phyloP scores from a whole-genome alignment of 805 yeast species.

The Pichia cephalocereana region DNA sequence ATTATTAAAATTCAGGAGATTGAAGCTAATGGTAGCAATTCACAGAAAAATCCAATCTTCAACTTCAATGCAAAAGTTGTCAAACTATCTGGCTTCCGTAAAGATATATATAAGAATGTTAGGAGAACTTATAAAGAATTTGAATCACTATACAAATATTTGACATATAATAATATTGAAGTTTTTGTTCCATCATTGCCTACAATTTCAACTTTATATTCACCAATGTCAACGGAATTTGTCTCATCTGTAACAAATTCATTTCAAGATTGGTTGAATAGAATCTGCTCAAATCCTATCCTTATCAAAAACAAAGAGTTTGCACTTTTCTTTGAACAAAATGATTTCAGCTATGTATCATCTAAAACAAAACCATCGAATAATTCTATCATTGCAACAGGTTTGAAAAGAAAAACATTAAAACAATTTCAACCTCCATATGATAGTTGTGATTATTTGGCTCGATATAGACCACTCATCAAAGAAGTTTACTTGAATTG shows the following conservation, averaged over 20 bases:
- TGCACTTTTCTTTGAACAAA: slow-evolving; percentile 48
- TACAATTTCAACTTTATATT: slow-evolving; percentile 61
- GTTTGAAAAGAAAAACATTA: slow-evolving; percentile 77
- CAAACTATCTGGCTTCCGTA: slow-evolving; percentile 70
- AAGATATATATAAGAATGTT: slow-evolving; percentile 56
- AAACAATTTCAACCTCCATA: slow-evolving; percentile 90
- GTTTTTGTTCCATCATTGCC: slow-evolving; percentile 92
- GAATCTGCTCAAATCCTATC: slow-evolving; percentile 68
- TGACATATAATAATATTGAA: slow-evolving; percentile 77
- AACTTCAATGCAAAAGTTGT: slow-evolving; percentile 50
- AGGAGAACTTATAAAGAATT: slow-evolving; percentile 78
- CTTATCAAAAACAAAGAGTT: slow-evolving; percentile 81
- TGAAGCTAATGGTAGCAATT: slow-evolving; percentile 51
- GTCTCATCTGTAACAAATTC: slow-evolving; percentile 41
- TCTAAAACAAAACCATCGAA: slow-evolving; percentile 31
- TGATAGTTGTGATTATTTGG: slow-evolving; percentile 74
- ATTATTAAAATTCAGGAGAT: slow-evolving; percentile 52
- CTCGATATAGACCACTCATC: slow-evolving; percentile 78
- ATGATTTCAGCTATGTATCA: slow-evolving; percentile 30
- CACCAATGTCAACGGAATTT: slow-evolving; percentile 80
- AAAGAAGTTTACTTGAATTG: slow-evolving; percentile 61
- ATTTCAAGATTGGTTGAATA: slow-evolving; percentile 81
- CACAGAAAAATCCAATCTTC: slow-evolving; percentile 70
- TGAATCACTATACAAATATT: slow-evolving; percentile 62
- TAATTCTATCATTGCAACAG: slow-evolving; percentile 58